A percentile compares a stretch with the other conserved stretches of the same genome.
phyloP scores from a whole-genome alignment of 352 stramenopile species.

The Elongisporangium undulatum region DNA sequence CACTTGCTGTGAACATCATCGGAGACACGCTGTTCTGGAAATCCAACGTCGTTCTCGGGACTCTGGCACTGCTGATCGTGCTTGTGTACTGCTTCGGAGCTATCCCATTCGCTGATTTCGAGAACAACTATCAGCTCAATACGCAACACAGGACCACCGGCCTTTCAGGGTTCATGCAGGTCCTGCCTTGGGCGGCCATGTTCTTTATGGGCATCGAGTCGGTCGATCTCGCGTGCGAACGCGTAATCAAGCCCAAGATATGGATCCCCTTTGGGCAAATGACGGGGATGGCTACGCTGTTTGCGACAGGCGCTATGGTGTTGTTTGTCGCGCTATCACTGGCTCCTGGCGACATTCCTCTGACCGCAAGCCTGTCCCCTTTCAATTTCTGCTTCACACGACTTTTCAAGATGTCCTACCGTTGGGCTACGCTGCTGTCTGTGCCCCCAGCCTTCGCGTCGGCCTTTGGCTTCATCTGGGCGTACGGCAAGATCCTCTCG shows the following conservation, averaged over 20 bases:
- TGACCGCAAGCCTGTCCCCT: constrained; percentile 18
- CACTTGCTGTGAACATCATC: constrained; percentile 16
- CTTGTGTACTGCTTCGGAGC: constrained; percentile 26
- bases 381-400: constrained; percentile 28
- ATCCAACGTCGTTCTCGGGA: constrained; percentile 20
- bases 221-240: constrained; percentile 22
- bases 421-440: constrained; percentile 26
- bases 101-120: no score
- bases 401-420: constrained; percentile 16
- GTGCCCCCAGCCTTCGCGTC: constrained; percentile 40
- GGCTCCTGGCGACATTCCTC: constrained; percentile 14
- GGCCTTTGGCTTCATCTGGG: constrained; percentile 36
- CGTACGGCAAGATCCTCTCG: constrained; percentile 41
- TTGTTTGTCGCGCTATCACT: constrained; percentile 30
- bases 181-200: constrained; percentile 26
- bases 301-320: constrained; percentile 25
- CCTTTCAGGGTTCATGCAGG: constrained; percentile 26
- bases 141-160: no score
- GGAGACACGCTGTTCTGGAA: constrained; percentile 27
- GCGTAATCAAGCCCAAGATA: constrained; percentile 33
- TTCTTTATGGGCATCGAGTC: constrained; percentile 50
- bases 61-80: constrained; percentile 23
- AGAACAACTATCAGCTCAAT: no score
- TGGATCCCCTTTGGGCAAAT: constrained; percentile 37
- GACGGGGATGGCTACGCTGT: constrained; percentile 30